Evolutionary conservation across 768 basidiomycete genomes (phyloP).

Genomic region (Chalciporus chontae): DNA sequence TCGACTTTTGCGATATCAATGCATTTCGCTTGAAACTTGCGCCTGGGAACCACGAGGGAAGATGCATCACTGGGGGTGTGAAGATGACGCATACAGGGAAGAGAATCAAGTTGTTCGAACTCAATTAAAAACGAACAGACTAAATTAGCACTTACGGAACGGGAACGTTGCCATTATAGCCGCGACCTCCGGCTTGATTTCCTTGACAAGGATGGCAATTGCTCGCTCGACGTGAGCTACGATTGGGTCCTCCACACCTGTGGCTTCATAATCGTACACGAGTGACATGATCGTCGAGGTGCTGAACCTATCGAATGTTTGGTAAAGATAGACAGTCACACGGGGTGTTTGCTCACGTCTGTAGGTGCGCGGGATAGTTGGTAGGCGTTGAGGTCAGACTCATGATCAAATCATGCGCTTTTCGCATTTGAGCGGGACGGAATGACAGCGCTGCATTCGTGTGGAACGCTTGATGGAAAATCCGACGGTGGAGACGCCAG

Average conservation of each 20-base stretch:
- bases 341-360: conserved; percentile 10
- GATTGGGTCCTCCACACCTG: conserved; percentile 19
- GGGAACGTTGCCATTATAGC: conserved; percentile 16
- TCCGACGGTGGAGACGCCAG: conserved; percentile 29
- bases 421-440: conserved; percentile 32
- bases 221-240: conserved; percentile 15
- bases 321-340: neutral
- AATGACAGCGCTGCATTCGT: conserved; percentile 26
- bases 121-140: neutral
- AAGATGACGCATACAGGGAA: too few species aligned
- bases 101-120: neutral
- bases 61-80: conserved; percentile 9
- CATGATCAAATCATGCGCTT: conserved; percentile 29
- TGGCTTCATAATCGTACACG: conserved; percentile 23
- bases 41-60: conserved; percentile 27
- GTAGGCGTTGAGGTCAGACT: conserved; percentile 23
- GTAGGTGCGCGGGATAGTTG: conserved; percentile 22
- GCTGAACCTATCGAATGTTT: conserved; percentile 11
- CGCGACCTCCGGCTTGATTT: conserved; percentile 14
- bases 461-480: conserved; percentile 37
- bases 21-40: conserved; percentile 19
- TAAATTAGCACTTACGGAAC: conserved; percentile 11
- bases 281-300: conserved; percentile 22
- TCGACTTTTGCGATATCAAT: conserved; percentile 2
- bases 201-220: conserved; percentile 6